phyloP scores from a whole-genome alignment of 2,329 filamentous ascomycete species.

The Tolypocladium tundrense region DNA sequence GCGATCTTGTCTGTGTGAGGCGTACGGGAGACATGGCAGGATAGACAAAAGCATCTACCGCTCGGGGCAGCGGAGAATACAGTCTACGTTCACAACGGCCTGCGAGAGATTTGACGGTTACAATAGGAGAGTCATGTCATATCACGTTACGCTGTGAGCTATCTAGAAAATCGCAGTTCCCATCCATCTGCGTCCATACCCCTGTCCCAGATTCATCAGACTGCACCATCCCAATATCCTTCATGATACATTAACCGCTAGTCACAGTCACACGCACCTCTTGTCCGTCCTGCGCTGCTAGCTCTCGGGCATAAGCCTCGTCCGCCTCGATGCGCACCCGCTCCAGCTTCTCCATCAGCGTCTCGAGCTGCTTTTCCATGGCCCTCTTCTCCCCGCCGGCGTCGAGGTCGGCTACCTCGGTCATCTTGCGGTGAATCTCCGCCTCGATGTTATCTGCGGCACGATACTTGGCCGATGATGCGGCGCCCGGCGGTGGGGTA shows the following conservation, averaged over 20 bases:
- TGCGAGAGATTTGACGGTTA: not conserved
- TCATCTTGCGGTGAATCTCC: conserved; percentile 19
- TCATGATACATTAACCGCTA: not conserved
- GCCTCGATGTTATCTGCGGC: conserved; percentile 23
- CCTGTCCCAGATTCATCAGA: not conserved
- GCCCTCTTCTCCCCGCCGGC: conserved; percentile 11
- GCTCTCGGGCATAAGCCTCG: conserved; percentile 33
- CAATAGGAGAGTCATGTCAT: not conserved
- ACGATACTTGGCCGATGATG: conserved; percentile 24
- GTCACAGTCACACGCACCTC: not conserved
- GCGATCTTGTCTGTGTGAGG: not conserved
- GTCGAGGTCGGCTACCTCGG: conserved; percentile 12
- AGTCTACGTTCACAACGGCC: not conserved
- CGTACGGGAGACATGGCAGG: not conserved
- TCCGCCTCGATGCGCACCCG: conserved; percentile 32
- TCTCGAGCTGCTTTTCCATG: conserved; percentile 25
- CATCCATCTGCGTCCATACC: not conserved
- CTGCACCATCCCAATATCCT: not conserved
- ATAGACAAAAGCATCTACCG: not conserved
- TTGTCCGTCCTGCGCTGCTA: conserved; percentile 15
- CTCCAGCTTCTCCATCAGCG: conserved; percentile 26
- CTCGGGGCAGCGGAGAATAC: not conserved
- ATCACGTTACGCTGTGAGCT: not conserved
- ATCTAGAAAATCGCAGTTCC: not conserved
- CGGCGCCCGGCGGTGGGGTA: conserved; percentile 10